Evolutionary conservation across 75 land plant species (phyloP), one percentile per base, ranked within the genome.

Genomic region (Cupressus sempervirens): DNA sequence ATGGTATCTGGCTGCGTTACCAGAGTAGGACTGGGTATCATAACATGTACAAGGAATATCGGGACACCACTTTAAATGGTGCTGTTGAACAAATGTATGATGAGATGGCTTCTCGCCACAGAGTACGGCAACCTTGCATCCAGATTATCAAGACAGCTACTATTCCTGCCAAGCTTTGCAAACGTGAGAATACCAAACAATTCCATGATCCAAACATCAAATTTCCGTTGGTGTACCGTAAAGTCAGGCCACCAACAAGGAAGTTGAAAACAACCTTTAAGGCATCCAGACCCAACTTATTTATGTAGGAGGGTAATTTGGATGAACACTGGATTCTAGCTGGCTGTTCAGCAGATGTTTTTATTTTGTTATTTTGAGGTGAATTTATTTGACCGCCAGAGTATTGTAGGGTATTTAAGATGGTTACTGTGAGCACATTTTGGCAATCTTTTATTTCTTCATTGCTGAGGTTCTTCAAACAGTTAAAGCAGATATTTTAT

Each of bases 41-140:
- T 85, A 94, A 94, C 88, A 94, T 94, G 95, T 93, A 94, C 88
- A 94, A 94, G 90, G 95, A 94, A 74, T 94, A 93, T 82, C 85
- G 95, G 18, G 96, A 93, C 75, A 91, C 90, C 73, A 93, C 96
- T n/a, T 81, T 94, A 84, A 94, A 94, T 86, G 96, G 94, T 52
- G 96, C 93, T 23, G 96, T 94, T 84, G 91, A 91, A 85, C 94
- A 91, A 77, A 94, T 94, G 96, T 93, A 94, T 76, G 92, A 85
- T 80, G 96, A 93, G 87, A 94, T 94, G 96, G 96, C 96, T 14
- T 93, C 94, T 46, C 93, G 95, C 23, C 94, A 94, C 62, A 91
- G 94, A 50, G 95, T 93, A 43, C 89, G 95, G n/a, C 88, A 72
- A 70, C 91, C 94, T 1, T 94, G 95, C 92, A 94, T 94, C 84